Evolutionary conservation across 495 filamentous ascomycete genomes (phyloP), one percentile per base, ranked within the genome.

Genomic region (Annulohypoxylon maeteangense): DNA sequence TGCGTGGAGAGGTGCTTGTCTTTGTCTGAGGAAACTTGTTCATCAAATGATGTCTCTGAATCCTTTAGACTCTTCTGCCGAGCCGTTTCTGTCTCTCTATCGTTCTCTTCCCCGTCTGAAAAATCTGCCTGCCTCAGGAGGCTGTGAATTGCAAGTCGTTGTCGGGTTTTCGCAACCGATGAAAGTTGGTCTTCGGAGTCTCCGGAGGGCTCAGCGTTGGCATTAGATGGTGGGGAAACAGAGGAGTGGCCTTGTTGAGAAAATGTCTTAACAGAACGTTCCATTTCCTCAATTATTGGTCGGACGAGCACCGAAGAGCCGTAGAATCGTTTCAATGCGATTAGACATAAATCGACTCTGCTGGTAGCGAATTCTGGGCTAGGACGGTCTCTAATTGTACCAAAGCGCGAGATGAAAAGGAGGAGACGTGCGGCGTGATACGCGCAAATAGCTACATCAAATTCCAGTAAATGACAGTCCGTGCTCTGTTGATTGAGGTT

Each of bases 381-480:
- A 5, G 62, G 68, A 4, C 68, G 53, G 18, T 47, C 48, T 31
- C 22, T 20, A n/a, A 22, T 51, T 27, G 51, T 65, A 14, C 68
- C 62, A 36, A 71, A 71, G 7, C 68, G 68, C 8, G 68, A 71
- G 8, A 71, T 61, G 68, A 66, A 71, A 22, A 71, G 54, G n/a
- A 71, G 23, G 4, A 71, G 53, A 14, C 68, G 53, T 8, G 51
- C 45, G 10, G 68, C 68, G 23, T 71, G 68, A 22, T 71, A 71
- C 4, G 61, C 68, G 44, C 68, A 71, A 27, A 71, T 71, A 38
- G 54, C 68, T n/a, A 56, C 66, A 23, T 71, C 68, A 32, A 71
- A 71, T 23, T 71, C 68, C 42, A 71, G 54, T 31, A 65, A n/a
- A 20, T 23, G 51, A 7, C 56, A 63, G 14, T 51, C 42, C 18